Conservation (phyloP, 805 yeast species). For the Sugiyamaella lignohabitans region DNA sequence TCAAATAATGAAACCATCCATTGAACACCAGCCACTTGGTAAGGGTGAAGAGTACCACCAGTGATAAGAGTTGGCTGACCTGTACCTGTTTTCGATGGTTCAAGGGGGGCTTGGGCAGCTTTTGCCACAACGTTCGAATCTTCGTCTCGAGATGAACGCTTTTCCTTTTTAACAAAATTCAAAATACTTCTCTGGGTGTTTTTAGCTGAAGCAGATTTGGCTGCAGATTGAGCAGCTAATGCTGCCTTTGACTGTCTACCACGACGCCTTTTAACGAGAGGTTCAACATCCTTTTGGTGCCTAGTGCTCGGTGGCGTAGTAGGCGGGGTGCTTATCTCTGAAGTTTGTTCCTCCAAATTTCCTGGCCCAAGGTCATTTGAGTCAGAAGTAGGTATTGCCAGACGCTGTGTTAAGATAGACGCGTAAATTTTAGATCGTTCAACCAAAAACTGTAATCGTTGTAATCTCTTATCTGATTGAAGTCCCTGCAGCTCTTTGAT, state of each 20-base stretch:
- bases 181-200: slow-evolving; percentile 6
- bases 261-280: slow-evolving; percentile 3
- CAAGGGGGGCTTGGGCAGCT: not conserved
- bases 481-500: slow-evolving; percentile 25
- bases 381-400: slow-evolving; percentile 26
- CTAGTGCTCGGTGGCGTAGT: not conserved
- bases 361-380: not conserved
- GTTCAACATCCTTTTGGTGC: not conserved
- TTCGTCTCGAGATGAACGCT: slow-evolving; percentile 6
- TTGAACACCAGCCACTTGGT: slow-evolving; percentile 84
- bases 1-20: slow-evolving; percentile 87
- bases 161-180: slow-evolving; percentile 14
- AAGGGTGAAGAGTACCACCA: slow-evolving; percentile 64
- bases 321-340: slow-evolving; percentile 7
- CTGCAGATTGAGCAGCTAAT: not conserved
- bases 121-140: slow-evolving; percentile 1
- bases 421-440: slow-evolving; percentile 85
- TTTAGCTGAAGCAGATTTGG: not conserved
- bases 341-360: too few species aligned
- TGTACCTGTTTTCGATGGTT: too few species aligned
- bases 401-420: slow-evolving; percentile 73
- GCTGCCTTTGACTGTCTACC: slow-evolving; percentile 9
- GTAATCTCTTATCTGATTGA: slow-evolving; percentile 52
- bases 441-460: slow-evolving; percentile 66
- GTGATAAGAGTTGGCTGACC: slow-evolving; percentile 53